Percentiles rank a stretch among this genome's conserved stretches.
Evolutionary conservation across 169 alveolate genomes (phyloP).

Genomic region (Perkinsus marinus): DNA sequence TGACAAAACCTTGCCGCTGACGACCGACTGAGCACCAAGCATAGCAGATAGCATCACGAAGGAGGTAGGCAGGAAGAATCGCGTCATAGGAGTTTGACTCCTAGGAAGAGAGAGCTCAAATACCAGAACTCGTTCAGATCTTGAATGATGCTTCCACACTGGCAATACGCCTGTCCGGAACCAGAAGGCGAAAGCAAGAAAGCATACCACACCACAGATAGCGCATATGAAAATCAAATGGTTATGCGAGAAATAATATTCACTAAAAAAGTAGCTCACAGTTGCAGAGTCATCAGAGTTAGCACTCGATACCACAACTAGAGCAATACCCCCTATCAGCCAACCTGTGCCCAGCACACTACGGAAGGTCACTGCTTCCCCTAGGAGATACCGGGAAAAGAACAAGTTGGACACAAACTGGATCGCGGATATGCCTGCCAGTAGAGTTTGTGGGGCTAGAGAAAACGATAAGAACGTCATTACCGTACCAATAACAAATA

Average conservation of each 20-base stretch:
- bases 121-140: background rate
- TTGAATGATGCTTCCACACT: background rate
- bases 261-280: background rate
- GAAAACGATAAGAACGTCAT: background rate
- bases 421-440: background rate
- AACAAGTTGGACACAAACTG: background rate
- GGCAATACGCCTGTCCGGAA: background rate
- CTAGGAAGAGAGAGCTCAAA: background rate
- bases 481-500: background rate
- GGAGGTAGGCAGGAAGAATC: background rate
- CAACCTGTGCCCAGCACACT: background rate
- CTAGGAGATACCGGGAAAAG: background rate
- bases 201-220: background rate
- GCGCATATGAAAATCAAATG: background rate
- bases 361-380: background rate
- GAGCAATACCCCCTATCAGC: background rate
- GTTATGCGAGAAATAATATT: background rate
- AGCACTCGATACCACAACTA: background rate
- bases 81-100: background rate
- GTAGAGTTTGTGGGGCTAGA: background rate
- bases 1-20: background rate
- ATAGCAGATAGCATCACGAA: background rate
- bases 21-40: background rate
- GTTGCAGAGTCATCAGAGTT: background rate
- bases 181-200: background rate